Percentiles rank a stretch among this genome's conserved stretches.
Evolutionary conservation across 192 early-diverging fungal genomes (phyloP).

Genomic region (Coemansia guatemalensis): DNA sequence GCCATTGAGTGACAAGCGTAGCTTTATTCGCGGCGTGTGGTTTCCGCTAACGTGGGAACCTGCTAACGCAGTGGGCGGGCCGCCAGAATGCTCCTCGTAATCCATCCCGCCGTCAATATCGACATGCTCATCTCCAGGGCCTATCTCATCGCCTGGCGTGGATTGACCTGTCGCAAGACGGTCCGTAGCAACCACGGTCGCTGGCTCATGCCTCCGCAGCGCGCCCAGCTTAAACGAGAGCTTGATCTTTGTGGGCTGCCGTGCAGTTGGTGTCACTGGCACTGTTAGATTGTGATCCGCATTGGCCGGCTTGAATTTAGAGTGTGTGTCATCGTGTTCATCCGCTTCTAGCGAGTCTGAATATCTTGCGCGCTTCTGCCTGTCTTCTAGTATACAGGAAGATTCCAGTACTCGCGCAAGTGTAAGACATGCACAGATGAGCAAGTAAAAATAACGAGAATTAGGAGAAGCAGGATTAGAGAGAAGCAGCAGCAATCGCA

Average conservation of each 20-base stretch:
- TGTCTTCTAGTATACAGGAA: slow-evolving; percentile 4
- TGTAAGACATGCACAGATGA: too few relatives aligned
- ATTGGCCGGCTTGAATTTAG: too few relatives aligned
- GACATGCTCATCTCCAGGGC: slow-evolving; percentile 14
- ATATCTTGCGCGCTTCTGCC: slow-evolving; percentile 12
- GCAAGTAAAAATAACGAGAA: too few relatives aligned
- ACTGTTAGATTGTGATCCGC: too few relatives aligned
- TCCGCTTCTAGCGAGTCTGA: slow-evolving; percentile 2
- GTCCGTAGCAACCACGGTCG: neutral
- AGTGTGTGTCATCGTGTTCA: neutral
- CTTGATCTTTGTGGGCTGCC: slow-evolving; percentile 29
- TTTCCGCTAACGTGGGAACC: neutral
- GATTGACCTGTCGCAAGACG: neutral
- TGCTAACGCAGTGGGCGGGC: neutral
- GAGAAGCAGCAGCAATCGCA: too few relatives aligned
- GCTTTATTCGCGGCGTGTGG: slow-evolving; percentile 36
- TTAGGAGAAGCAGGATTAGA: too few relatives aligned
- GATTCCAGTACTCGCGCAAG: neutral
- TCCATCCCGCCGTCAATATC: slow-evolving; percentile 24
- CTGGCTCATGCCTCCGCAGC: slow-evolving; percentile 11
- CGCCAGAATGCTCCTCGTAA: neutral
- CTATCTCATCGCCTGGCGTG: slow-evolving; percentile 4
- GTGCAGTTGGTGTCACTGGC: slow-evolving; percentile 5
- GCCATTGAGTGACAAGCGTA: slow-evolving; percentile 40
- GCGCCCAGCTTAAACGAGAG: slow-evolving; percentile 46